Conservation (phyloP, 2,329 filamentous ascomycete genomes). For the Neofusicoccum kwambonambiense region DNA sequence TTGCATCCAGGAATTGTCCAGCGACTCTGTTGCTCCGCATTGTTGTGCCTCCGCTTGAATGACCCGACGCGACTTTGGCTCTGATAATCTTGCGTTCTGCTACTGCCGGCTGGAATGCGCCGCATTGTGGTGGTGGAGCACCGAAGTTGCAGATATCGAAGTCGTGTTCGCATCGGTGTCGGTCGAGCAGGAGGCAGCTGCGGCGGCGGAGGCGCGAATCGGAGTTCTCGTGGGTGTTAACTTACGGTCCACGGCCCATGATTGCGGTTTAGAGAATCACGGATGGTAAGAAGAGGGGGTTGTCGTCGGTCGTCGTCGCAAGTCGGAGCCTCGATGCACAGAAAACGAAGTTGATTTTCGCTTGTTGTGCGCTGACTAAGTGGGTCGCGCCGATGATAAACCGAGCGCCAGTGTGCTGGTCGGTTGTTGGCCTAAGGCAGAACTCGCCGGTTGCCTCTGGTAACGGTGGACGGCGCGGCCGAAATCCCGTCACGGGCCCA, state of each 20-base stretch:
- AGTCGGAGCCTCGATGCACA: conserved; percentile 21
- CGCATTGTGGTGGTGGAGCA: too few relatives aligned
- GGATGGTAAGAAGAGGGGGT: conserved; percentile 31
- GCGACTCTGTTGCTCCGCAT: neutral
- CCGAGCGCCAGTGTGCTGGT: neutral
- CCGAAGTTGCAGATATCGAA: neutral
- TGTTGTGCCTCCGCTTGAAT: neutral
- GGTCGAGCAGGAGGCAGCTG: conserved; percentile 1
- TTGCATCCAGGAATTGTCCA: neutral
- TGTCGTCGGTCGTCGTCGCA: conserved; percentile 29
- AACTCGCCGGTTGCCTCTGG: conserved; percentile 5
- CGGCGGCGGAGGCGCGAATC: neutral
- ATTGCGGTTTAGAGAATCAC: conserved; percentile 45
- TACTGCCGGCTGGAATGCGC: neutral
- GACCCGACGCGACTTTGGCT: neutral
- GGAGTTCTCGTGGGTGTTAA: conserved; percentile 24
- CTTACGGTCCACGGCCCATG: conserved; percentile 66
- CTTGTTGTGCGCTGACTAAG: conserved; percentile 19
- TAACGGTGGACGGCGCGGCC: conserved; percentile 1
- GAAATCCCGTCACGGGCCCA: neutral
- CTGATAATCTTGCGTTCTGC: neutral
- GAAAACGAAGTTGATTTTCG: conserved; percentile 19
- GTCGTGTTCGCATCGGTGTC: neutral
- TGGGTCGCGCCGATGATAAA: neutral
- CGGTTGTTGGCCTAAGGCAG: neutral